These are phyloP conservation scores for Buxus sempervirens DNA, from an alignment of 164 flowering plant species.

Conservation along the genomic window DNA sequence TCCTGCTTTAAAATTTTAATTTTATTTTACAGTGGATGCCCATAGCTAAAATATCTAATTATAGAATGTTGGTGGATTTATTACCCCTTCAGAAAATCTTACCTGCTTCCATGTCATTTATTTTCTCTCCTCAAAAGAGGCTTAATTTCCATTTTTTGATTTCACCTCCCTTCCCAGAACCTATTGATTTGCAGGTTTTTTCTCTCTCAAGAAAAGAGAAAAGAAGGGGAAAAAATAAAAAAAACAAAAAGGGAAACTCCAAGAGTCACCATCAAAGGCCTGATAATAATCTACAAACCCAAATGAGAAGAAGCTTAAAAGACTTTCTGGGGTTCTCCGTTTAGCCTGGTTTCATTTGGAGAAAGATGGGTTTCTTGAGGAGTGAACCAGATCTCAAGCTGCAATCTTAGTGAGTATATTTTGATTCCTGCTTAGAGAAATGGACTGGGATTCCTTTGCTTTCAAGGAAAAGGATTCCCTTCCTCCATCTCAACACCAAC, in stretches of 20 bases:
- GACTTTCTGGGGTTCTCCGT: slow-evolving; percentile 9
- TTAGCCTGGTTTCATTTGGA: slow-evolving; percentile 1
- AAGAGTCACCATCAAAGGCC: slow-evolving; percentile 18
- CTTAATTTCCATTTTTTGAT: slow-evolving; percentile 10
- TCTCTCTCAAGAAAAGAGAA: slow-evolving; percentile 1
- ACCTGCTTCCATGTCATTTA: slow-evolving; percentile 33
- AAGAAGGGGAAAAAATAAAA: neutral
- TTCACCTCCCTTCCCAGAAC: slow-evolving; percentile 14
- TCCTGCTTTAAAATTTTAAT: neutral
- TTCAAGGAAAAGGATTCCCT: slow-evolving; percentile 16
- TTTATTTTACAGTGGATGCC: neutral
- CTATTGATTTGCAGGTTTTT: slow-evolving; percentile 19
- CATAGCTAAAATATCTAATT: neutral
- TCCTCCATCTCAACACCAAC: slow-evolving; percentile 33
- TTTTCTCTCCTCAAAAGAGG: slow-evolving; percentile 17
- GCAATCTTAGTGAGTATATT: slow-evolving; percentile 29
- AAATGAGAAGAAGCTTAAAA: slow-evolving; percentile 13
- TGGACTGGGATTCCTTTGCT: slow-evolving; percentile 35
- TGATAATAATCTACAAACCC: slow-evolving; percentile 3
- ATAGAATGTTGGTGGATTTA: slow-evolving; percentile 24
- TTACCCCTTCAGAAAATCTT: slow-evolving; percentile 24
- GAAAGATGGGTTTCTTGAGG: slow-evolving; percentile 9
- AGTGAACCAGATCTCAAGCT: slow-evolving; percentile 25
- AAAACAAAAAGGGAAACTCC: neutral
- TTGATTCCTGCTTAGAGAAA: slow-evolving; percentile 17